Evolutionary conservation across 208 protist genomes (phyloP), one percentile per base, ranked within the genome.

Genomic region (Porcisia hertigi): DNA sequence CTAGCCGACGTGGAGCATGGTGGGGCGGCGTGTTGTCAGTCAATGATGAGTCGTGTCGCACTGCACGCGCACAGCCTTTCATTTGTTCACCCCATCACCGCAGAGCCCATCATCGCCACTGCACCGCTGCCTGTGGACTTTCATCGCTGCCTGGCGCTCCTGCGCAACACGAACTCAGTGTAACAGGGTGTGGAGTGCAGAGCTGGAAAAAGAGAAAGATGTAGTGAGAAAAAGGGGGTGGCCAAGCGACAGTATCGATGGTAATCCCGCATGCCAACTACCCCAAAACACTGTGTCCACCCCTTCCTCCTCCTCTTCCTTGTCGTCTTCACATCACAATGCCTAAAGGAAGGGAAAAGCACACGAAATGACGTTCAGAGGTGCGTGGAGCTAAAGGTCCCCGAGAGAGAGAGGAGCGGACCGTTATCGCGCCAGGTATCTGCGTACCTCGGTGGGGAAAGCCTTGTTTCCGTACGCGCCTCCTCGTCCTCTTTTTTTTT

Each of bases 1-100:
- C 71, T 94, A 14, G 88, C 87, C 45, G 93, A 97, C 69, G 82
- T 95, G 12, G 89, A 90, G n/a, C 90, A 97, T 64, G 93, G 91
- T 8, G 93, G 93, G 0, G 85, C 89, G 1, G 86, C 83, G 39
- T 97, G 91, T 73, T 80, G 71, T 53, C 79, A 85, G 34, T 81
- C 86, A 1, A 73, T 92, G 39, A 86, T 95, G 39, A 20, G 67
- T n/a, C 89, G 93, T 23, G 85, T 92, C 12, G 93, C 93, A 0
- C 77, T 97, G 20, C 93, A 97, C 74, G 90, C 93, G 30, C 43
- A 71, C 23, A 83, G 78, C 47, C 55, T 97, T 16, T 84, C 82
- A 57, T 82, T 97, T 57, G 79, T 94, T 2, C 93, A 97, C 76
- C 93, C 93, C 0, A 52, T 76, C 8, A 87, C 69, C 2, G 84